Evolutionary conservation across 1,284 basidiomycete genomes (phyloP).

Genomic region (Heterobasidion parviporum): DNA sequence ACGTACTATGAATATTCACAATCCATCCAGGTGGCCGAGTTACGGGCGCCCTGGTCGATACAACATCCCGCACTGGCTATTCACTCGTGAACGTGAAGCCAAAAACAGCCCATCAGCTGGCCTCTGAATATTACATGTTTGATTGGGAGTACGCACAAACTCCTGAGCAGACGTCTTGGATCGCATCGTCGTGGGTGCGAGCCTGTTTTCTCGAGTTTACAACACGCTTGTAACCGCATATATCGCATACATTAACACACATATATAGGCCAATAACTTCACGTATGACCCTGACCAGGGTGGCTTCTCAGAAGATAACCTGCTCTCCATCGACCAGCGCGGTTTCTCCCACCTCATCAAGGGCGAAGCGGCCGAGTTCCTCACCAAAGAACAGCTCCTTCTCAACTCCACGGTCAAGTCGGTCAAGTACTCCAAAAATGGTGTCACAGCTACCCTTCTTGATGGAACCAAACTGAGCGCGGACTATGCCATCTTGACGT

Average conservation of each 20-base stretch:
- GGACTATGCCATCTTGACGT: constrained; percentile 23
- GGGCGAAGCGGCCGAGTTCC: constrained; percentile 45
- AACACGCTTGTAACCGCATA: neutral
- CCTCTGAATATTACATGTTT: constrained; percentile 45
- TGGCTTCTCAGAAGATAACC: constrained; percentile 52
- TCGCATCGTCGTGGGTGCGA: constrained; percentile 51
- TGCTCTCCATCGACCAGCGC: constrained; percentile 50
- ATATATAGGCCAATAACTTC: constrained; percentile 48
- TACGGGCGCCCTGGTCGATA: constrained; percentile 31
- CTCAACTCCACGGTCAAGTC: constrained; percentile 44
- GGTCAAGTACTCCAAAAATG: constrained; percentile 38
- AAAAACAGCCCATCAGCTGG: constrained; percentile 31
- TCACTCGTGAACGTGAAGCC: constrained; percentile 33
- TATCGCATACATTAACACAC: constrained; percentile 2
- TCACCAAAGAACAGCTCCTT: constrained; percentile 35
- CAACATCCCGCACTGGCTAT: constrained; percentile 37
- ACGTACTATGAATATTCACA: too few relatives aligned
- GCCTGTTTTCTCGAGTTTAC: neutral
- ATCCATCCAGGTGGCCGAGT: constrained; percentile 30
- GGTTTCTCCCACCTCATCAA: constrained; percentile 53
- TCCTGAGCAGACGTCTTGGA: constrained; percentile 53
- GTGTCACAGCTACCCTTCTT: constrained; percentile 37
- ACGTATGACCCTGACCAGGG: constrained; percentile 48
- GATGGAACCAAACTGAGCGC: constrained; percentile 29
- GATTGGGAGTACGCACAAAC: constrained; percentile 49